Percentiles rank a stretch among this genome's conserved stretches.
These are phyloP conservation scores for Butyriboletus appendiculatus DNA, from an alignment of 1,284 basidiomycete genomes.

Conservation along the genomic window DNA sequence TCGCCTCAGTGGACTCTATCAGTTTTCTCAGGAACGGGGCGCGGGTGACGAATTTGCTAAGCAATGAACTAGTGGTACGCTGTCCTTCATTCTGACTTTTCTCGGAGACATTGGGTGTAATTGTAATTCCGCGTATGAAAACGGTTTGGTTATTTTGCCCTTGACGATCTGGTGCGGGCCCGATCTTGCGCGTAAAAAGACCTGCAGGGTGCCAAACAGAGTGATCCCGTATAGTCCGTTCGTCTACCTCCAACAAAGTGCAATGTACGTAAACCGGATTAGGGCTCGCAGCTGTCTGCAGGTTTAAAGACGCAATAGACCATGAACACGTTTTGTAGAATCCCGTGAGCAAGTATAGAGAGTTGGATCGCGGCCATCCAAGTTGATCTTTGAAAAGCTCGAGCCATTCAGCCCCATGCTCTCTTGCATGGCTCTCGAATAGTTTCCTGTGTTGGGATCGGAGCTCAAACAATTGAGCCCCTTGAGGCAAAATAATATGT, in stretches of 20 bases:
- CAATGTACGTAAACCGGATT: not conserved
- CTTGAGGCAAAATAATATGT: constrained; percentile 8
- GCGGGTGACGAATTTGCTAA: too few species aligned
- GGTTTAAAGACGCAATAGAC: constrained; percentile 1
- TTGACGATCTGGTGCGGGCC: not conserved
- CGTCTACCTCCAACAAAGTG: not conserved
- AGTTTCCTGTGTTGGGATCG: not conserved
- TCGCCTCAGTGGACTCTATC: not conserved
- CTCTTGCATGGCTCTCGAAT: not conserved
- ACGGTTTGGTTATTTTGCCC: constrained; percentile 1
- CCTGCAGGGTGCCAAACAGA: too few species aligned
- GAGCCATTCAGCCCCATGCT: constrained; percentile 1
- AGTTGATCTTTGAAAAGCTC: not conserved
- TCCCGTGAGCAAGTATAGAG: constrained; percentile 7
- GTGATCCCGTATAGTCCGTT: not conserved
- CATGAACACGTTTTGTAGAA: constrained; percentile 2
- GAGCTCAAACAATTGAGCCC: not conserved
- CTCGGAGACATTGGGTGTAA: not conserved
- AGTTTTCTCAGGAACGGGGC: too few species aligned
- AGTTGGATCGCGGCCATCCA: not conserved
- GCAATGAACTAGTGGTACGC: too few species aligned
- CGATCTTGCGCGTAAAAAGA: not conserved
- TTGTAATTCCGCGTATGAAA: constrained; percentile 1
- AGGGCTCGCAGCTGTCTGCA: not conserved
- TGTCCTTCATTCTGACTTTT: not conserved